Evolutionary conservation across 345 rosid genomes (phyloP).

Genomic region (Crucihimalaya himalaica): DNA sequence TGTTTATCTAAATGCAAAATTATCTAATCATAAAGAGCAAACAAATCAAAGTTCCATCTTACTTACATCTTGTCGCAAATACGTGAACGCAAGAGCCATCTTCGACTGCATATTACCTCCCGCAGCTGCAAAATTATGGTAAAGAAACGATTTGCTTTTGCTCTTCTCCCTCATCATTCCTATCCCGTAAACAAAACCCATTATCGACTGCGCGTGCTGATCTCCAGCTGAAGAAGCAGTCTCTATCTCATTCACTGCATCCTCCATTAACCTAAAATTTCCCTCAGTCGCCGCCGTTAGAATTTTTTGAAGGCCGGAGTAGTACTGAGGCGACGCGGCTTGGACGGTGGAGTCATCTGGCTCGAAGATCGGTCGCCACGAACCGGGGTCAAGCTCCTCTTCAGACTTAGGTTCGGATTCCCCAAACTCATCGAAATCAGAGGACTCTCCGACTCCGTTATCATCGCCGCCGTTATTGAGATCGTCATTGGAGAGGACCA

Average conservation of each 20-base stretch:
- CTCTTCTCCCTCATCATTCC: slow-evolving; percentile 77
- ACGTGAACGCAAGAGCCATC: slow-evolving; percentile 90
- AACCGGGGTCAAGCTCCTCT: slow-evolving; percentile 87
- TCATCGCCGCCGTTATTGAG: slow-evolving; percentile 70
- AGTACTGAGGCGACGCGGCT: slow-evolving; percentile 48
- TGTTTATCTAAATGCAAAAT: not conserved
- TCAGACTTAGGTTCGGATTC: slow-evolving; percentile 69
- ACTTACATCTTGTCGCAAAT: slow-evolving; percentile 86
- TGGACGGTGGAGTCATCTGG: slow-evolving; percentile 49
- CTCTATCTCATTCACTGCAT: slow-evolving; percentile 69
- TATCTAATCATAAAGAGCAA: not conserved
- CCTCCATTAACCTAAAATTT: slow-evolving; percentile 65
- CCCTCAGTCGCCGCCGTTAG: slow-evolving; percentile 57
- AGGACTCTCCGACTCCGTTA: slow-evolving; percentile 37
- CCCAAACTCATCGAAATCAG: slow-evolving; percentile 78
- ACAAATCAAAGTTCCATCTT: not conserved
- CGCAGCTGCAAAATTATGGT: slow-evolving; percentile 72
- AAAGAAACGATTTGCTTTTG: slow-evolving; percentile 70
- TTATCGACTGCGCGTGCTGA: slow-evolving; percentile 72
- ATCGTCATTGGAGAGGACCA: slow-evolving; percentile 82
- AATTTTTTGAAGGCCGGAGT: slow-evolving; percentile 58
- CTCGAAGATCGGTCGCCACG: slow-evolving; percentile 92
- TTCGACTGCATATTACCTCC: slow-evolving; percentile 90
- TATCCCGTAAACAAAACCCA: slow-evolving; percentile 67
- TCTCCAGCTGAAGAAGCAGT: slow-evolving; percentile 58